Percentiles rank a stretch among this genome's conserved stretches.
Conservation (phyloP, 306 rosid species). For the Dryas drummondii region DNA sequence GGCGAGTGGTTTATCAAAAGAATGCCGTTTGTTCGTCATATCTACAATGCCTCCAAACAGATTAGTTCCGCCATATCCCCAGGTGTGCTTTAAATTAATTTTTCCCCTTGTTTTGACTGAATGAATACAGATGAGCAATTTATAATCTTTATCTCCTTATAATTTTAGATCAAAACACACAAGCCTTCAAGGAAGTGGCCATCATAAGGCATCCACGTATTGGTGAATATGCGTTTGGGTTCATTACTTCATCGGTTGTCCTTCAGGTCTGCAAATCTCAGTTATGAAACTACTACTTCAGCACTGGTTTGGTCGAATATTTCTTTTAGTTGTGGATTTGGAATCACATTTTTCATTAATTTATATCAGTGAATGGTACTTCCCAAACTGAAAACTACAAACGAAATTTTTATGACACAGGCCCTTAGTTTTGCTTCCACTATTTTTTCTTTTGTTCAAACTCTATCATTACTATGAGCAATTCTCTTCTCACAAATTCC, state of each 20-base stretch:
- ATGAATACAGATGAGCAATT: slow-evolving; percentile 21
- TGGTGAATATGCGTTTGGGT: slow-evolving; percentile 94
- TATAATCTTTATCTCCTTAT: slow-evolving; percentile 4
- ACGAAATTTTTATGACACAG: no score
- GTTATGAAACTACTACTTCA: slow-evolving; percentile 12
- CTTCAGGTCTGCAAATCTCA: slow-evolving; percentile 58
- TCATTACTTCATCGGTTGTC: slow-evolving; percentile 76
- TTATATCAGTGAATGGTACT: neutral
- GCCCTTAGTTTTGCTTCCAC: neutral
- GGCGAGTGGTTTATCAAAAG: slow-evolving; percentile 95
- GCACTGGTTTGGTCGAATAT: slow-evolving; percentile 8
- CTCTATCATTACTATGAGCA: neutral
- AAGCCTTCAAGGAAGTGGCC: slow-evolving; percentile 94
- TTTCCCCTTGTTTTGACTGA: neutral
- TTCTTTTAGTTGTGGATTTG: neutral
- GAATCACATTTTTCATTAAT: neutral
- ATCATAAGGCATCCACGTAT: slow-evolving; percentile 90
- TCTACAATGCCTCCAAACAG: slow-evolving; percentile 92
- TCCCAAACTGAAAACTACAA: no score
- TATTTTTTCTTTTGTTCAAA: neutral
- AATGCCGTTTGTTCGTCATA: slow-evolving; percentile 92
- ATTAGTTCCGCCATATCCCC: slow-evolving; percentile 93
- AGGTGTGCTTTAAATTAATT: slow-evolving; percentile 44
- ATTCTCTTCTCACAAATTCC: no score
- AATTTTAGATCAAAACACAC: slow-evolving; percentile 76